These are phyloP conservation scores for Chaetomium tenue DNA, from an alignment of 495 filamentous ascomycete genomes.

Conservation along the genomic window DNA sequence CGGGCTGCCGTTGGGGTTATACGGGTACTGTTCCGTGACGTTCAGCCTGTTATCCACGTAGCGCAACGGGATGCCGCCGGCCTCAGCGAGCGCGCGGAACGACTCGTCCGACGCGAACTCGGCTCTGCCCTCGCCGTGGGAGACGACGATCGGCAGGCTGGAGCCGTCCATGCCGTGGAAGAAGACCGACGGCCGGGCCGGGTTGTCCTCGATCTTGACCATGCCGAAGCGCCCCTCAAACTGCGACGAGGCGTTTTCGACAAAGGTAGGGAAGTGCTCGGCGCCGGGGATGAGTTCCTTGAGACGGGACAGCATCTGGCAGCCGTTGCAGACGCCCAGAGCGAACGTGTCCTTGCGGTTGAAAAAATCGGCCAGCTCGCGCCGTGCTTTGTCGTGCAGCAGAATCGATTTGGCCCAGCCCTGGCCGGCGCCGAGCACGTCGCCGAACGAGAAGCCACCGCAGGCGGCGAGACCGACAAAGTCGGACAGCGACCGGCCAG, in stretches of 20 bases:
- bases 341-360: conserved; percentile 85
- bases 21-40: conserved; percentile 80
- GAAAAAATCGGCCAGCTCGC: conserved; percentile 83
- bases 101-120: conserved; percentile 58
- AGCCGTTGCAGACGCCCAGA: conserved; percentile 95
- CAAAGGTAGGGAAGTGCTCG: conserved; percentile 81
- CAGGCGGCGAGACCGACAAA: conserved; percentile 90
- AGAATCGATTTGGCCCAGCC: conserved; percentile 97
- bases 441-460: conserved; percentile 96
- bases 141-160: conserved; percentile 79
- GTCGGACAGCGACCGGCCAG: conserved; percentile 69
- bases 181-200: conserved; percentile 71
- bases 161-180: conserved; percentile 87
- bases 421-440: conserved; percentile 89
- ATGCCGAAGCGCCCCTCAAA: conserved; percentile 89
- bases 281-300: conserved; percentile 85
- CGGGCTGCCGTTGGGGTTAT: conserved; percentile 90
- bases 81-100: conserved; percentile 57
- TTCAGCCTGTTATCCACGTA: conserved; percentile 79
- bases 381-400: conserved; percentile 71
- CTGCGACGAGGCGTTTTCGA: conserved; percentile 80
- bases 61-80: conserved; percentile 65
- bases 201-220: conserved; percentile 73
- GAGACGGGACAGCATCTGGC: conserved; percentile 86
- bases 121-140: conserved; percentile 91